Evolutionary conservation across 805 yeast genomes (phyloP), one percentile per base, ranked within the genome.

Genomic region (Saturnispora besseyi): DNA sequence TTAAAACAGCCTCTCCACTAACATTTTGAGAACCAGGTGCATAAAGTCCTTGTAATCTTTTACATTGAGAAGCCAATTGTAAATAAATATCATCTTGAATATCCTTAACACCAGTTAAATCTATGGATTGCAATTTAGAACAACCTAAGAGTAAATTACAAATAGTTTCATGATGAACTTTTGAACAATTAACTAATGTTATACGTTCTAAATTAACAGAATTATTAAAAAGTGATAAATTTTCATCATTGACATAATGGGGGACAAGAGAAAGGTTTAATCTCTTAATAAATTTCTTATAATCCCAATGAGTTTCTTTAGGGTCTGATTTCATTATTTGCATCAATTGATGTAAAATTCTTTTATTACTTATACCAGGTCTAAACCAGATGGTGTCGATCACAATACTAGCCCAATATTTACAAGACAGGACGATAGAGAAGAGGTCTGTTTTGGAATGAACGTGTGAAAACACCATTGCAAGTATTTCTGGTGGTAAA

Each of bases 301-400:
- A 85, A 63, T 81, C 79, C 81, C 86, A 84, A 56, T 72, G 74
- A 1, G 87, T 80, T 37, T 66, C 59, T 4, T 54, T 61, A 48
- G 71, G 65, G 18, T 80, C 78, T 41, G 68, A 55, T 41, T 69
- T 69, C 75, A 84, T 75, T 41, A 87, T 78, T 41, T 71, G 67
- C 44, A 76, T 69, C 45, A 89, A 75, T 53, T 77, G 76, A 41
- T 66, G 65, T 55, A 79, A 76, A 3, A 81, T 71, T 2, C 62
- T 52, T 43, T 71, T 73, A 52, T 73, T 71, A 53, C 75, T 77
- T 64, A 87, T 73, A 41, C 77, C 78, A 3, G 97, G 96, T 52
- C 98, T 77, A 62, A 87, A 86, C 95, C 96, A 90, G 30, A 90
- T 69, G 40, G 83, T 73, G 59, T 87, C 96, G 10, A 88, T 80